phyloP scores from a whole-genome alignment of 257 asterid species.

The Fraxinus cuspidata region DNA sequence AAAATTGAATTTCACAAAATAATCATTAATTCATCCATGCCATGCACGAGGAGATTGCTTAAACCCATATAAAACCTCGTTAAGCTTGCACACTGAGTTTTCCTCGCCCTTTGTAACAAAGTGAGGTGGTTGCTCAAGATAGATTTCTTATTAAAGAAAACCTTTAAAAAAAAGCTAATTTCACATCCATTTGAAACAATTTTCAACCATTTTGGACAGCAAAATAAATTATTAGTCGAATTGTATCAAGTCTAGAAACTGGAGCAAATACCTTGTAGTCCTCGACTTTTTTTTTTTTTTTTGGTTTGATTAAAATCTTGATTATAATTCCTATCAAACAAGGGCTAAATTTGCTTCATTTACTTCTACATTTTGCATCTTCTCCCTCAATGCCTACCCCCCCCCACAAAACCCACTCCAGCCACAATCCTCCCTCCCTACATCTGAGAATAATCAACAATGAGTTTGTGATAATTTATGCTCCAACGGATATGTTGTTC shows the following conservation, averaged over 20 bases:
- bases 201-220: background rate
- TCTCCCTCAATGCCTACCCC: no score
- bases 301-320: background rate
- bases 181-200: background rate
- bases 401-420: no score
- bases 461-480: no score
- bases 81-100: background rate
- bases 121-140: background rate
- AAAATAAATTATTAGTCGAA: background rate
- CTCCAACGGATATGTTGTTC: no score
- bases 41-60: background rate
- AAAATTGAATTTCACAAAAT: background rate
- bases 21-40: background rate
- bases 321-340: no score
- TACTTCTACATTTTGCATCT: no score
- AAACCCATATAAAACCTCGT: background rate
- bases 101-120: background rate
- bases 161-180: background rate
- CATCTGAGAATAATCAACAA: no score
- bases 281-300: background rate
- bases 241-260: background rate
- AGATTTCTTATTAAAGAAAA: background rate
- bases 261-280: background rate
- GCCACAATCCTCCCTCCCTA: no score
- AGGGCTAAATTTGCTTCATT: no score